These are phyloP conservation scores for Ulota crispa DNA, from an alignment of 225 moss, liverwort and hornwort species.

Conservation along the genomic window DNA sequence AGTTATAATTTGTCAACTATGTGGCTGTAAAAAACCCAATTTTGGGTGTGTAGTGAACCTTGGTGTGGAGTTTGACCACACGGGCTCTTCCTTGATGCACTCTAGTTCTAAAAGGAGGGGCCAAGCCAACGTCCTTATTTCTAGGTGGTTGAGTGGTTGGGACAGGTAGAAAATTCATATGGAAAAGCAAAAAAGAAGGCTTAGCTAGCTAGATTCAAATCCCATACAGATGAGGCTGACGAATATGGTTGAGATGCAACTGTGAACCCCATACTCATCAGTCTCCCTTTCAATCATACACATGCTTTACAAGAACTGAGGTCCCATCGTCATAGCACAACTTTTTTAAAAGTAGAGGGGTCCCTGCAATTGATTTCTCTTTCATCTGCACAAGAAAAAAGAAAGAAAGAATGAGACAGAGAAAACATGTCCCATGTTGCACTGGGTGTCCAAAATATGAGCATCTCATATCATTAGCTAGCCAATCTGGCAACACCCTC, in stretches of 20 bases:
- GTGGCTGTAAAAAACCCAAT: too few species aligned
- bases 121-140: background rate
- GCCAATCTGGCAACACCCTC: too few species aligned
- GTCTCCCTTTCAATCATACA: constrained; percentile 17
- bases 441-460: too few species aligned
- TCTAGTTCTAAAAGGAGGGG: background rate
- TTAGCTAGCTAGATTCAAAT: background rate
- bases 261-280: constrained; percentile 12
- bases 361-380: background rate
- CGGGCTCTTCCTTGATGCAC: background rate
- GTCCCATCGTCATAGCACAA: background rate
- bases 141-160: background rate
- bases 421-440: too few species aligned
- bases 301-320: constrained; percentile 1
- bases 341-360: background rate
- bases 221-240: background rate
- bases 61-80: background rate
- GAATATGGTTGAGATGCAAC: background rate
- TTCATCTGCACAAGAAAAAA: background rate
- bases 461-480: too few species aligned
- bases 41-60: background rate
- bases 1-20: too few species aligned
- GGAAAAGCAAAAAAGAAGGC: background rate
- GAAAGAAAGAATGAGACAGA: background rate
- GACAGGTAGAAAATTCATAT: background rate